Evolutionary conservation across 495 filamentous ascomycete genomes (phyloP), one percentile per base, ranked within the genome.

Genomic region (Durotheca rogersii): DNA sequence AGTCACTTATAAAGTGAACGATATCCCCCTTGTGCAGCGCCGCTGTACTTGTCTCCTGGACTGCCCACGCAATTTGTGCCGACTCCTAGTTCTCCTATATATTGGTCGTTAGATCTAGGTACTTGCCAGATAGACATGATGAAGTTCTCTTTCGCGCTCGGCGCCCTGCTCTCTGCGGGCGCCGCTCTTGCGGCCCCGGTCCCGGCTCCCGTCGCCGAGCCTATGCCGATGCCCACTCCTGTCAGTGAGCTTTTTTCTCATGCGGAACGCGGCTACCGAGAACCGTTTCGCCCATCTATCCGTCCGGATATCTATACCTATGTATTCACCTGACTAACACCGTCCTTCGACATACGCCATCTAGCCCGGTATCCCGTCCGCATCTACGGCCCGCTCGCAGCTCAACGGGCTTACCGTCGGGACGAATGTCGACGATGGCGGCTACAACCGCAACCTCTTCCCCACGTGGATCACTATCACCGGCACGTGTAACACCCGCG

Each of bases 391-490:
- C 2, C 66, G 72, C 39, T 75, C 65, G 20, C 69, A 78, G 48
- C 77, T 89, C 10, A 72, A 73, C 1, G 61, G 45, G 2, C 61
- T 89, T 12, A 79, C 76, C 1, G 78, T 83, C 10, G 72, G 75
- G 7, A 64, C 79, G 2, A 68, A 75, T 36, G 73, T 70, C 15
- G 72, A 82, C 20, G 71, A 76, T 37, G 71, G 71, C 40, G 73
- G 59, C 1, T 89, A 89, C 57, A 40, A 68, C 27, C 82, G 86
- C 15, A 76, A 76, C 49, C 65, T 82, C 15, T 89, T 89, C 68
- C 83, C 83, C 3, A 76, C 79, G 56, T 89, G 86, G 86, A 79
- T 73, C 43, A 83, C 77, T 12, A 78, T 81, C 61, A 68, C 54
- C 39, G 85, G 85, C 0, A 70, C 63, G 4, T 88, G 84, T 72